A percentile compares a stretch with the other conserved stretches of the same genome.
These are phyloP conservation scores for Erodium moschatum DNA, from an alignment of 441 rosid genomes.

Conservation along the genomic window DNA sequence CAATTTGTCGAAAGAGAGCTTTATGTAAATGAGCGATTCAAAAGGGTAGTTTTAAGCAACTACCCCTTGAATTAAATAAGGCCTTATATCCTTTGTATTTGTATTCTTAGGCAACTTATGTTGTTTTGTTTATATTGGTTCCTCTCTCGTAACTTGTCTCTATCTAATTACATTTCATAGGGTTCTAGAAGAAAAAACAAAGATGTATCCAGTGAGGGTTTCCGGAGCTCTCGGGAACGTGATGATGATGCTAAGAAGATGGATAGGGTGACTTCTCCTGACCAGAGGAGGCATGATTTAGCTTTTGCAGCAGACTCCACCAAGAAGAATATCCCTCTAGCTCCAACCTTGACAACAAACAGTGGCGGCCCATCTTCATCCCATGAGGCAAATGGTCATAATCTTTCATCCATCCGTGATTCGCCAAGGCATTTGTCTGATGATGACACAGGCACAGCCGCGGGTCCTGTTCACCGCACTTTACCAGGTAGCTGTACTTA, in stretches of 20 bases:
- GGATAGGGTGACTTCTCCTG: slow-evolving; percentile 49
- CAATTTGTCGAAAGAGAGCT: no score
- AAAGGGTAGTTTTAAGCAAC: no score
- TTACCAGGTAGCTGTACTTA: slow-evolving; percentile 49
- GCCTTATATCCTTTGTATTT: slow-evolving; percentile 9
- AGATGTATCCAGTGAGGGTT: slow-evolving; percentile 56
- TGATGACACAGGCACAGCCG: slow-evolving; percentile 51
- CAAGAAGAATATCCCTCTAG: slow-evolving; percentile 34
- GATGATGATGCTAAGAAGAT: slow-evolving; percentile 57
- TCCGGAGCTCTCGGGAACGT: slow-evolving; percentile 35
- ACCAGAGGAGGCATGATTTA: slow-evolving; percentile 44
- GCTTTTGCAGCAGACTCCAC: slow-evolving; percentile 35
- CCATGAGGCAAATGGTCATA: slow-evolving; percentile 50
- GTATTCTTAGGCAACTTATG: neutral
- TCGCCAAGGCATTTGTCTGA: slow-evolving; percentile 64
- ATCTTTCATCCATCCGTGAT: slow-evolving; percentile 43
- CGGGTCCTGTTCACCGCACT: slow-evolving; percentile 55
- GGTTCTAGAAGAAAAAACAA: slow-evolving; percentile 65
- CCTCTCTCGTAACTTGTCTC: slow-evolving; percentile 15
- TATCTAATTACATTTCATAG: slow-evolving; percentile 34
- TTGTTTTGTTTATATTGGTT: slow-evolving; percentile 13
- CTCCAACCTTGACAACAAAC: slow-evolving; percentile 41
- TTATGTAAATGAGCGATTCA: no score
- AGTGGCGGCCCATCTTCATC: slow-evolving; percentile 77
- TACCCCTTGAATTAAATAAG: no score